These are phyloP conservation scores for Tuber magnatum DNA, from an alignment of 495 filamentous ascomycete genomes.

Conservation along the genomic window DNA sequence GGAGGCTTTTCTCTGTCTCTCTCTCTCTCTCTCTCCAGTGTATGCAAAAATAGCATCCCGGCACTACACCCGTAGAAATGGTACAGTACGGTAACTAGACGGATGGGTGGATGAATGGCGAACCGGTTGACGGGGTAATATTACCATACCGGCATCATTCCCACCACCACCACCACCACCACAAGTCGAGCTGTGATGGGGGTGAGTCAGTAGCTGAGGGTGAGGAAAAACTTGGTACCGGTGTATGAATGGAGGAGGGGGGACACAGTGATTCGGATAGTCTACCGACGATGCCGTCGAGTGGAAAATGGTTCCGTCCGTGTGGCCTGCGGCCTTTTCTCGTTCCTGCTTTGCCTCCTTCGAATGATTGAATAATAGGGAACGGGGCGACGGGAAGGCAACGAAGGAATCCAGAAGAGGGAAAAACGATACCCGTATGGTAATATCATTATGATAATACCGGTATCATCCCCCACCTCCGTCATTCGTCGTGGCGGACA, in stretches of 20 bases:
- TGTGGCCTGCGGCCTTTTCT: not conserved
- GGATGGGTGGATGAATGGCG: not conserved
- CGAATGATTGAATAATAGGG: not conserved
- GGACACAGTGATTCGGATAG: no score
- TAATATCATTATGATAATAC: not conserved
- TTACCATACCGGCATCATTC: not conserved
- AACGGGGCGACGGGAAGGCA: not conserved
- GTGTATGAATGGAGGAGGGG: not conserved
- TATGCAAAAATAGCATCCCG: no score
- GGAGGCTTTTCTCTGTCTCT: no score
- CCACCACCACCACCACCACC: not conserved
- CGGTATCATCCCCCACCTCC: not conserved
- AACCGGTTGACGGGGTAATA: not conserved
- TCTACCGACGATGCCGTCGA: not conserved
- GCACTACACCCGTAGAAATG: not conserved
- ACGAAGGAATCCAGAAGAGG: not conserved
- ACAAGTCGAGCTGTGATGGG: not conserved
- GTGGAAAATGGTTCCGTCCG: not conserved
- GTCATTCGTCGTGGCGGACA: not conserved
- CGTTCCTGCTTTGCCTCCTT: not conserved
- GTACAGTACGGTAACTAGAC: not conserved
- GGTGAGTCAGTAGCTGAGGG: not conserved
- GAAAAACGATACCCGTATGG: no score
- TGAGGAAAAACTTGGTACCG: not conserved
- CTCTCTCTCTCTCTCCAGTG: no score